Base-by-base conservation (phyloP, 768 basidiomycete species). In the Lactifluus echinatus region DNA sequence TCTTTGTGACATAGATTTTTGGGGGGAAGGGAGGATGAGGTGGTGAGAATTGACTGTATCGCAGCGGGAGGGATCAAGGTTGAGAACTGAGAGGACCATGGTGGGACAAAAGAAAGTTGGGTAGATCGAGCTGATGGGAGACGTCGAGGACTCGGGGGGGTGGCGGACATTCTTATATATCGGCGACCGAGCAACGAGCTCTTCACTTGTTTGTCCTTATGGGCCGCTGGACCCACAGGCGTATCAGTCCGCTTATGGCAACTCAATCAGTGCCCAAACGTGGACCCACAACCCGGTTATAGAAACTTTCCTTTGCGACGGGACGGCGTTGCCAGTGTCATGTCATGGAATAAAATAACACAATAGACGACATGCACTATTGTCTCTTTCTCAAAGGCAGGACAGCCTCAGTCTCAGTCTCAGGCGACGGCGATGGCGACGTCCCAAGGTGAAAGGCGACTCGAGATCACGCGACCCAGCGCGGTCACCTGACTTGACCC, bases 1-100 rank as follows among this genome's bases (percentile, higher is more conserved):
- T 0, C 47, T 23, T 7, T 11, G 29, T 17, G 40, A 23, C 23
- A 8, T 44, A 8, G 19, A 3, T 31, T 45, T 59, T 31, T 21
- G 46, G 42, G 47, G 26, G 14, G 57, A 28, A 8, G 28, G 31
- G 31, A 31, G 31, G 28, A 50, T 47, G 21, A 29, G 3, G 17
- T 39, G 49, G 12, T 54, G 42, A 0, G 33, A 33, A 26, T 28
- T 43, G 31, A 36, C 33, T 36, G 48, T 15, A 4, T n/a, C 11
- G 42, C 53, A 26, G 34, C 40, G 58, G 29, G 58, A 55, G 21
- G 48, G 33, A 5, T 44, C 23, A 7, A 53, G 19, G 43, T 50
- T 59, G 40, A 54, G 58, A 36, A 59, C 12, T 14, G 58, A 55
- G 53, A 59, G 47, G 4, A 59, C 58, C 58, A 59, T 59, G 29